A percentile compares a stretch with the other conserved stretches of the same genome.
phyloP scores from a whole-genome alignment of 2,329 filamentous ascomycete species.

The Tolypocladium inflatum region DNA sequence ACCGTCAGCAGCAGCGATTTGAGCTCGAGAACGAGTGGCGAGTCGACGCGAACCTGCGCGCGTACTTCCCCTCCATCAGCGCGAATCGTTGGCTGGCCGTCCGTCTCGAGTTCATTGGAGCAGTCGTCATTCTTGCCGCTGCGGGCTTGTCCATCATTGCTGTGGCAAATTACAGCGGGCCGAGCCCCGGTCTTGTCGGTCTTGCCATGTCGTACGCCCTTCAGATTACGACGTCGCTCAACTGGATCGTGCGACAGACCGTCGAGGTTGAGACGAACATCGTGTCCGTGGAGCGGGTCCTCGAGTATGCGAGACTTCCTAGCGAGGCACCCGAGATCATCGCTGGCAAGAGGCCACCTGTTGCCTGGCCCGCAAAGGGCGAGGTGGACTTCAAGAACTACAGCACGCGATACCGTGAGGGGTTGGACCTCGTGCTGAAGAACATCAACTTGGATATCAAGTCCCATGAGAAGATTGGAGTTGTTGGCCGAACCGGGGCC shows the following conservation, averaged over 20 bases:
- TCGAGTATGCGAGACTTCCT: conserved; percentile 86
- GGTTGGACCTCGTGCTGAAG: conserved; percentile 85
- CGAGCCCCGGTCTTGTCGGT: conserved; percentile 73
- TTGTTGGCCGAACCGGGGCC: conserved; percentile 90
- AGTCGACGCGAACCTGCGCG: conserved; percentile 85
- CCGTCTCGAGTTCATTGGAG: conserved; percentile 90
- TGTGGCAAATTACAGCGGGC: conserved; percentile 54
- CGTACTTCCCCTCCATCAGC: conserved; percentile 93
- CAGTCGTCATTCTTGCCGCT: conserved; percentile 80
- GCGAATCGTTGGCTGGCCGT: conserved; percentile 92
- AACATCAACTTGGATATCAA: conserved; percentile 89
- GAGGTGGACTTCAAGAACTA: conserved; percentile 87
- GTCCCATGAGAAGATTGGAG: conserved; percentile 94
- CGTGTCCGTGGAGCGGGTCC: conserved; percentile 91
- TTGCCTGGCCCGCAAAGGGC: conserved; percentile 85
- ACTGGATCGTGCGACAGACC: conserved; percentile 98
- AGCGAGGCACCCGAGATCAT: conserved; percentile 94
- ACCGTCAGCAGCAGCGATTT: conserved; percentile 80
- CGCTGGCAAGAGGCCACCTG: conserved; percentile 73
- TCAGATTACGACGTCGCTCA: conserved; percentile 92
- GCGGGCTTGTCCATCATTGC: conserved; percentile 76
- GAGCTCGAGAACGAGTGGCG: conserved; percentile 94
- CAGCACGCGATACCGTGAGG: conserved; percentile 85
- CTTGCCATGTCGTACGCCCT: conserved; percentile 94
- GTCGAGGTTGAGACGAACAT: conserved; percentile 99